Evolutionary conservation across 2,329 filamentous ascomycete species (phyloP), one percentile per base, ranked within the genome.

Genomic region (Apiospora malaysiana): DNA sequence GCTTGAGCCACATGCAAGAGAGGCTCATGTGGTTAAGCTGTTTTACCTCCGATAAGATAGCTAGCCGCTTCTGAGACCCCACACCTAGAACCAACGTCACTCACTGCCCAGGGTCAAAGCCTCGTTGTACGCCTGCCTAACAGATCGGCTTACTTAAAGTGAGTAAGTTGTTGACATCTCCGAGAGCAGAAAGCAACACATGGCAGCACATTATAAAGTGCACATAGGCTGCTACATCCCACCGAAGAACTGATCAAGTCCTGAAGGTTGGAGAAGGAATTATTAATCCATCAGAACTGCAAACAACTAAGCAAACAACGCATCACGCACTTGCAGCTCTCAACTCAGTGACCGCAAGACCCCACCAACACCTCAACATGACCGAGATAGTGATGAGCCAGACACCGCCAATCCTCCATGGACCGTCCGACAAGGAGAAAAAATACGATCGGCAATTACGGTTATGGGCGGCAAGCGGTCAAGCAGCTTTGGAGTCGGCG

Each of bases 381-480:
- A 82, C 84, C 23, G 83, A 85, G 76, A 81, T 83, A 68, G 79
- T 85, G 72, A 80, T 76, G 72, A 81, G 76, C 74, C 84, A 86
- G 73, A 85, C 82, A 8, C 84, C 83, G n/a, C 84, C 84, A 1
- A 79, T 85, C 23, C 83, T 88, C 49, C 83, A 85, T 42, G 86
- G 85, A 0, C 88, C 87, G 10, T 87, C 88, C 6, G 88, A 89
- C 74, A 90, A 90, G 78, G 88, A 90, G 73, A 89, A 89, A 81
- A 97, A 94, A 79, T 99, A 99, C 83, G 96, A 99, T 81, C 91
- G 96, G 69, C 96, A 99, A 82, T 90, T 99, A 51, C 92, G 97
- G 69, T 85, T 99, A 18, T 99, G 96, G 96, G 97, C 95, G 73
- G 94, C 95, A 56, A 94, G 90, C 68, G 96, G 96, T 23, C 96